Evolutionary conservation across 768 basidiomycete species (phyloP).

Genomic region (Tulasnella calospora): DNA sequence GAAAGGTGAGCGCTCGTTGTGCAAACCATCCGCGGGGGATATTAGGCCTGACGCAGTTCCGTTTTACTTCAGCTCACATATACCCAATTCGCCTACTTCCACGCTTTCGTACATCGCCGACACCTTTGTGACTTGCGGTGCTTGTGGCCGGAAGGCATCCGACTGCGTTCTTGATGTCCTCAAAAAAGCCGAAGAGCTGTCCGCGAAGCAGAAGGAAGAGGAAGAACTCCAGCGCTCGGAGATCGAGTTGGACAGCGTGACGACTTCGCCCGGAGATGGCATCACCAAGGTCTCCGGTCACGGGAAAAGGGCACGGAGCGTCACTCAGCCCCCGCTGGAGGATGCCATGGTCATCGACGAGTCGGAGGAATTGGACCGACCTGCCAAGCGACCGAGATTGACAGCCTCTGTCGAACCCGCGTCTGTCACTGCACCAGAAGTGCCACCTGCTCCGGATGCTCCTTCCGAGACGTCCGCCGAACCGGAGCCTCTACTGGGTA

Average conservation of each 20-base stretch:
- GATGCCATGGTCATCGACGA: neutral
- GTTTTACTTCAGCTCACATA: neutral
- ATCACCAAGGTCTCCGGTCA: neutral
- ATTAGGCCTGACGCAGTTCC: neutral
- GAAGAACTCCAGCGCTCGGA: slow-evolving; percentile 14
- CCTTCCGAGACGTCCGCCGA: neutral
- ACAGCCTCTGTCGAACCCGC: neutral
- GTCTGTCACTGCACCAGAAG: neutral
- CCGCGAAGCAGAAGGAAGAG: neutral
- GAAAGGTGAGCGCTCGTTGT: slow-evolving; percentile 3
- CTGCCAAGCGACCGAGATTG: slow-evolving; percentile 10
- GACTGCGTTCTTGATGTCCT: slow-evolving; percentile 18
- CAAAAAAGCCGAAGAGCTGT: neutral
- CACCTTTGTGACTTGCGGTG: slow-evolving; percentile 22
- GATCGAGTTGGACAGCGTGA: neutral
- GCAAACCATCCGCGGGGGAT: neutral
- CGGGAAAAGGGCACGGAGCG: neutral
- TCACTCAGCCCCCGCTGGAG: neutral
- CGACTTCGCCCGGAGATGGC: neutral
- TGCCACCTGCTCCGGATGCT: neutral
- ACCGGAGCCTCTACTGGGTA: neutral
- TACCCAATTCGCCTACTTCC: neutral
- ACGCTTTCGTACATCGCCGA: slow-evolving; percentile 17
- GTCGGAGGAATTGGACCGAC: neutral
- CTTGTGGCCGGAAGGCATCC: slow-evolving; percentile 18